A percentile compares a stretch with the other conserved stretches of the same genome.
Evolutionary conservation across 768 basidiomycete genomes (phyloP).

Genomic region (Phaeotremella fagi): DNA sequence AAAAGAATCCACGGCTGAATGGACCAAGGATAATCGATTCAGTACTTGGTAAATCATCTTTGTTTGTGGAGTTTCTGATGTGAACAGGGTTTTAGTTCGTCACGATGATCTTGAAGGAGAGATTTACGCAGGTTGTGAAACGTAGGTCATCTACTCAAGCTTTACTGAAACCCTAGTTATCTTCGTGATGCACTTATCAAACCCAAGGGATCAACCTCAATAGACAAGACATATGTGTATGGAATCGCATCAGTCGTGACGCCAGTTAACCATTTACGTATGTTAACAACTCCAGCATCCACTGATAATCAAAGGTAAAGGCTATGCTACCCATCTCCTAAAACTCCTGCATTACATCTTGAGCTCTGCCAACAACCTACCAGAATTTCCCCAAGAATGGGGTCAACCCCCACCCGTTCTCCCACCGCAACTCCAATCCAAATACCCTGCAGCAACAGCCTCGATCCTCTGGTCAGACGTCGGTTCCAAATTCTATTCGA

Average conservation of each 20-base stretch:
- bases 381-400: slow-evolving; percentile 19
- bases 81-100: slow-evolving; percentile 28
- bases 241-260: slow-evolving; percentile 35
- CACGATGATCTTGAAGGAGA: slow-evolving; percentile 19
- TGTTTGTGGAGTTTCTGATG: not conserved
- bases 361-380: slow-evolving; percentile 8
- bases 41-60: slow-evolving; percentile 13
- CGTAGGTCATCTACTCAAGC: slow-evolving; percentile 8
- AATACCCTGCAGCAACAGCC: slow-evolving; percentile 13
- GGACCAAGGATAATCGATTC: not conserved
- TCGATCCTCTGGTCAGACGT: slow-evolving; percentile 35
- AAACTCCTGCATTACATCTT: slow-evolving; percentile 26
- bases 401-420: slow-evolving; percentile 12
- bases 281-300: slow-evolving; percentile 1
- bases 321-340: slow-evolving; percentile 32
- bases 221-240: slow-evolving; percentile 19
- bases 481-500: slow-evolving; percentile 25
- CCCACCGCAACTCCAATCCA: not conserved
- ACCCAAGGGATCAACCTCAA: slow-evolving; percentile 4
- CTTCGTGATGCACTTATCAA: slow-evolving; percentile 17
- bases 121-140: slow-evolving; percentile 32
- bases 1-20: not conserved
- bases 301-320: slow-evolving; percentile 16
- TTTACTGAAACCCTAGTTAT: slow-evolving; percentile 10
- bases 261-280: slow-evolving; percentile 24